phyloP scores from a whole-genome alignment of 106 monocot species.

The Acorus gramineus region DNA sequence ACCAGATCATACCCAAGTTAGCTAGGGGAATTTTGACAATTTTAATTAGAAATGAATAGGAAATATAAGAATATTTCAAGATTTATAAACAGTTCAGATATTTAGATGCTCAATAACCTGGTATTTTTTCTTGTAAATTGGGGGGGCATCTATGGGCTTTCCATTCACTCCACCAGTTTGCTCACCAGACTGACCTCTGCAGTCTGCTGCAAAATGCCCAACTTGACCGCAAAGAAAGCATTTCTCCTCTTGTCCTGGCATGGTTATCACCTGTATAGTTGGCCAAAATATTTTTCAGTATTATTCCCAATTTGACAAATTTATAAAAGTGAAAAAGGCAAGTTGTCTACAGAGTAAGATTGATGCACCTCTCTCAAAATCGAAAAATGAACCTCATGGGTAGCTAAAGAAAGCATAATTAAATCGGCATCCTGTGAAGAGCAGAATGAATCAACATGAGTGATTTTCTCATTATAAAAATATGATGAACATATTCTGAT shows the following conservation, averaged over 20 bases:
- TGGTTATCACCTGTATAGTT: slow-evolving; percentile 65
- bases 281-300: slow-evolving; percentile 1
- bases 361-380: slow-evolving; percentile 83
- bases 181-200: slow-evolving; percentile 32
- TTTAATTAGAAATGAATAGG: neutral
- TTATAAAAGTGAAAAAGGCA: neutral
- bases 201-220: slow-evolving; percentile 97
- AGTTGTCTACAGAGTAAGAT: neutral
- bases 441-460: neutral
- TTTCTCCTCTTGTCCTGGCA: slow-evolving; percentile 93
- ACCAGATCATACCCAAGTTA: too few species aligned
- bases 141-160: slow-evolving; percentile 40
- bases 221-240: slow-evolving; percentile 84
- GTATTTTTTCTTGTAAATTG: slow-evolving; percentile 96
- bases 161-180: slow-evolving; percentile 11
- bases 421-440: slow-evolving; percentile 85
- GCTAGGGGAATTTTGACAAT: neutral
- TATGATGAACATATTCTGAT: neutral
- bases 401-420: slow-evolving; percentile 92
- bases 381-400: slow-evolving; percentile 94
- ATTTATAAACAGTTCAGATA: too few species aligned
- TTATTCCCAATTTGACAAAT: too few species aligned
- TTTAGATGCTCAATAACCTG: slow-evolving; percentile 31
- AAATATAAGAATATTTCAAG: neutral
- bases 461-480: neutral